Percentiles rank a stretch among this genome's conserved stretches.
These are phyloP conservation scores for Juncus effusus DNA, from an alignment of 176 grass and related monocot genomes.

Conservation along the genomic window DNA sequence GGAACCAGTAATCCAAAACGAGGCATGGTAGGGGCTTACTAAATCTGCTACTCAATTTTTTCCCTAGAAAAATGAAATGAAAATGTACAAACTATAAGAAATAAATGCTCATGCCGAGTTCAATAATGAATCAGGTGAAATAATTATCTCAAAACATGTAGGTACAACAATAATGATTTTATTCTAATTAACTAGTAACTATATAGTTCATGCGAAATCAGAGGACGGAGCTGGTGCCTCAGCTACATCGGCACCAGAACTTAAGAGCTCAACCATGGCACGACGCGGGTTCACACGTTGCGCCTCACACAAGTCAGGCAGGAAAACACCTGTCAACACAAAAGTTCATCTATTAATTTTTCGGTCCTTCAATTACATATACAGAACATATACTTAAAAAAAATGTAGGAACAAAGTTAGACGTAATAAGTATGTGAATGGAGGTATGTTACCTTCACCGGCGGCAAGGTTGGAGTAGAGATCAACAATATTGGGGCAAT, in stretches of 20 bases:
- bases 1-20: too few species aligned
- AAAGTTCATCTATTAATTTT: not conserved
- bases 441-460: slow-evolving; percentile 43
- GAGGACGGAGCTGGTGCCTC: slow-evolving; percentile 21
- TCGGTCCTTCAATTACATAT: slow-evolving; percentile 2
- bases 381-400: not conserved
- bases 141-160: slow-evolving; percentile 14
- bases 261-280: slow-evolving; percentile 30
- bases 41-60: too few species aligned
- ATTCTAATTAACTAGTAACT: not conserved
- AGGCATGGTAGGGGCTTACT: too few species aligned
- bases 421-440: not conserved
- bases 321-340: slow-evolving; percentile 35
- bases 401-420: not conserved
- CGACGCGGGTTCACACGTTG: slow-evolving; percentile 29
- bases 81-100: slow-evolving; percentile 11
- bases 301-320: slow-evolving; percentile 34
- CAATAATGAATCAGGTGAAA: not conserved
- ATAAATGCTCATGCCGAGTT: not conserved
- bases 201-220: slow-evolving; percentile 19
- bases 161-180: slow-evolving; percentile 5
- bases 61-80: not conserved
- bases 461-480: slow-evolving; percentile 77
- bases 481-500: slow-evolving; percentile 76
- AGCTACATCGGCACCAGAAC: slow-evolving; percentile 32